Evolutionary conservation across 169 alveolate species (phyloP), one percentile per base, ranked within the genome.

Genomic region (Eimeria acervulina): DNA sequence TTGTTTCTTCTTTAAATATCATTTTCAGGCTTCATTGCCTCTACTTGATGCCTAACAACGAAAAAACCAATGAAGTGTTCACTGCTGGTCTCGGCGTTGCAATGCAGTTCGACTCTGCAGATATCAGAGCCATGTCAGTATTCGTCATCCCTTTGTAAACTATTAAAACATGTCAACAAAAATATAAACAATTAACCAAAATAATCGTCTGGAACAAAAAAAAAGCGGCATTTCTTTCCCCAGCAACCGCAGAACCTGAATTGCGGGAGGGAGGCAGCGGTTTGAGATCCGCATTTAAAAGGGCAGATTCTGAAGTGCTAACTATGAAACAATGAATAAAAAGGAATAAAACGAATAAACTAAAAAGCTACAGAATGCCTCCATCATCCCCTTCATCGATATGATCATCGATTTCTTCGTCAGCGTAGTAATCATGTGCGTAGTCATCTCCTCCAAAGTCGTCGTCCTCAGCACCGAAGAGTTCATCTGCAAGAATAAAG

Each of bases 391-490:
- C 96, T 8, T 94, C 96, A 28, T 94, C 96, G 23, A 94, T 23
- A n/a, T 89, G 81, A 52, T 94, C 96, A 8, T 94, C 96, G 44
- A 89, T 17, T 26, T 94, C 96, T 78, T 94, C 96, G 28, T 94
- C 96, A 23, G 96, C 96, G 74, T 94, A 94, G 80, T 94, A 94
- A 42, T 94, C 96, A 42, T 94, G 96, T 13, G 96, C 96, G 55
- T 94, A 94, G 52, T 94, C 96, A 31, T 94, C 96, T 8, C 96
- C 96, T 17, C 96, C 96, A 38, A 94, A 94, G 42, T 94, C 96
- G 15, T 94, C 96, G 21, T 47, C 90, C 23, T 94, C 96, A 4
- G 93, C 92, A 2, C 76, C 93, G 42, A 93, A 93, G 84, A 93
- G n/a, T 15, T 93, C 96, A 21, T 93, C 96, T 93, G 96, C 78